Conservation (phyloP, 2,329 filamentous ascomycete genomes). For the Aureobasidium sp. region DNA sequence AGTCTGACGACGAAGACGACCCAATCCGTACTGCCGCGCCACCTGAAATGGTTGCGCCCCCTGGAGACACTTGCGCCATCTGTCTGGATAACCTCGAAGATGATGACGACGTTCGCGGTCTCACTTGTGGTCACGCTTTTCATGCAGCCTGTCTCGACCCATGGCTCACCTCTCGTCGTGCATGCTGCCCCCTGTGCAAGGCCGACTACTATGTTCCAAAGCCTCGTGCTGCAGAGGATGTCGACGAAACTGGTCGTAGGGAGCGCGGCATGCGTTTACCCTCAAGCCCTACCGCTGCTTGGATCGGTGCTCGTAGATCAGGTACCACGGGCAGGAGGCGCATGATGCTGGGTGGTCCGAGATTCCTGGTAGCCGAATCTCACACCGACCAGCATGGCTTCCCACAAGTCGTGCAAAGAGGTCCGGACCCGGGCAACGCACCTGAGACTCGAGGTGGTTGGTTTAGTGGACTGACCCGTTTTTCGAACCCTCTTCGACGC, state of each 20-base stretch:
- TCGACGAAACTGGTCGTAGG: conserved; percentile 14
- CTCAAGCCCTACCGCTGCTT: conserved; percentile 22
- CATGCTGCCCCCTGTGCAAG: conserved; percentile 96
- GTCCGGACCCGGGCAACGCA: not conserved
- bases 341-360: conserved; percentile 21
- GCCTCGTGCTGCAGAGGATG: conserved; percentile 57
- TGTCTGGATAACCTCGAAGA: conserved; percentile 92
- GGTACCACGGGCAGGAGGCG: conserved; percentile 21
- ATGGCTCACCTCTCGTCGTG: conserved; percentile 88
- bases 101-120: conserved; percentile 86
- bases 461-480: conserved; percentile 20
- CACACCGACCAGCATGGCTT: conserved; percentile 10
- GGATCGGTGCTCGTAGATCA: conserved; percentile 22
- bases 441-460: conserved; percentile 16
- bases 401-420: not conserved
- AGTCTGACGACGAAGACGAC: conserved; percentile 59
- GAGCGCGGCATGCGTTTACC: conserved; percentile 18
- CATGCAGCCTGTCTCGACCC: conserved; percentile 93
- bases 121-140: conserved; percentile 97
- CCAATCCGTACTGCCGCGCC: conserved; percentile 77
- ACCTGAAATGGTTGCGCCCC: conserved; percentile 69
- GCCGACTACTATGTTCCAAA: conserved; percentile 96
- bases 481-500: conserved; percentile 22
- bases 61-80: conserved; percentile 91
- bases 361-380: conserved; percentile 20